Conservation (phyloP, 2,329 filamentous ascomycete species). For the Dothiorella sarmentorum region DNA sequence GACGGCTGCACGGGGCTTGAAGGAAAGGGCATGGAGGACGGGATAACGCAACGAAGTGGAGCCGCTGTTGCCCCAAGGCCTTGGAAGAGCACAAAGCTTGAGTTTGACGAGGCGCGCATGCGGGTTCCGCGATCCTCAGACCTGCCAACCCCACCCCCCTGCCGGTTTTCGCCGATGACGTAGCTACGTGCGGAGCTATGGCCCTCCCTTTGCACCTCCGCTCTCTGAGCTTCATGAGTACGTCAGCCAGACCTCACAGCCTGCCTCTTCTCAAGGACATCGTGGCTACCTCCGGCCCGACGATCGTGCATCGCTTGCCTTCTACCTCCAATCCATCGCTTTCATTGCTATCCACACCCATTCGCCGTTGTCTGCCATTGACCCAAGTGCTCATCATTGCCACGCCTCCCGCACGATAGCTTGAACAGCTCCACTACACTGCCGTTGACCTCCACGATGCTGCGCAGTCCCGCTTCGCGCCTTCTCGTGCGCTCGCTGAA, state of each 20-base stretch:
- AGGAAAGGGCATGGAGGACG: background rate
- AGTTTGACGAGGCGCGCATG: too few species aligned
- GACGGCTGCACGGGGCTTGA: background rate
- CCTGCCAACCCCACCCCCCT: background rate
- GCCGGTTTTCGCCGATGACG: conserved; percentile 8
- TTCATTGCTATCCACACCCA: background rate
- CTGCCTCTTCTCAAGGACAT: background rate
- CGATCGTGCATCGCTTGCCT: background rate
- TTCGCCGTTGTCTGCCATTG: conserved; percentile 23
- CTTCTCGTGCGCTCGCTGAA: conserved; percentile 33
- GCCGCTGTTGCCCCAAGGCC: background rate
- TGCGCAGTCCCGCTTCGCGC: conserved; percentile 35
- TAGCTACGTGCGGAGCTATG: background rate
- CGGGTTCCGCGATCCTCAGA: background rate
- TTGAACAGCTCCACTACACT: conserved; percentile 18
- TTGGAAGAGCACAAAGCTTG: conserved; percentile 11
- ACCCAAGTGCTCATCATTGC: background rate
- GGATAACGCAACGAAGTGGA: conserved; percentile 5
- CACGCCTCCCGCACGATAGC: conserved; percentile 18
- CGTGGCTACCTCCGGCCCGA: background rate
- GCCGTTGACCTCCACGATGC: conserved; percentile 28
- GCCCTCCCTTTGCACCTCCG: background rate
- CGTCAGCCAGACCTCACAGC: background rate
- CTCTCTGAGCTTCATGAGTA: background rate
- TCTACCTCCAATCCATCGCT: background rate